Evolutionary conservation across 192 early-diverging fungal genomes (phyloP).

Genomic region (Podila epigama): DNA sequence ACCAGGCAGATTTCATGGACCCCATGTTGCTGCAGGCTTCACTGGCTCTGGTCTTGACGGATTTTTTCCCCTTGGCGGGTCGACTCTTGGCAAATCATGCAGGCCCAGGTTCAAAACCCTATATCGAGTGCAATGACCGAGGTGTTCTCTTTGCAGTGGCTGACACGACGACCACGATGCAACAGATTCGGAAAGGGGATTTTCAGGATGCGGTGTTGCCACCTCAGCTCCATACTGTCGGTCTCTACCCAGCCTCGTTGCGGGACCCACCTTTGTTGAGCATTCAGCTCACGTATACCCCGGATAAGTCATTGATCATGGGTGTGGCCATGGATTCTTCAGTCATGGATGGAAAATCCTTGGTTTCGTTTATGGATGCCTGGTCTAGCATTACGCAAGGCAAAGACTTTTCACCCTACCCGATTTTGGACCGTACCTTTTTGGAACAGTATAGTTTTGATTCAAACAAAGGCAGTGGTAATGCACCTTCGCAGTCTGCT

Average conservation of each 20-base stretch:
- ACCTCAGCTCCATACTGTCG: constrained; percentile 39
- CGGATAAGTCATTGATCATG: constrained; percentile 42
- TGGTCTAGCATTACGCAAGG: constrained; percentile 48
- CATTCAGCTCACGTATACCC: constrained; percentile 44
- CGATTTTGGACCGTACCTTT: constrained; percentile 28
- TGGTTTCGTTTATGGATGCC: constrained; percentile 44
- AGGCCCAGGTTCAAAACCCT: constrained; percentile 5
- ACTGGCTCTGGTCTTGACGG: constrained; percentile 36
- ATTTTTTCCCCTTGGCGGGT: constrained; percentile 44
- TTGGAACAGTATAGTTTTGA: constrained; percentile 17
- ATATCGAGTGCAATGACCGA: constrained; percentile 44
- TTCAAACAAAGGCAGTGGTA: background rate
- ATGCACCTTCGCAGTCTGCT: background rate
- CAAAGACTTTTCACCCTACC: constrained; percentile 41
- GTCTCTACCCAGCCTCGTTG: constrained; percentile 43
- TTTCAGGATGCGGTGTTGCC: constrained; percentile 39
- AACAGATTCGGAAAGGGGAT: constrained; percentile 23
- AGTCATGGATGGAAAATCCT: constrained; percentile 40
- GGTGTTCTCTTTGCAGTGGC: constrained; percentile 47
- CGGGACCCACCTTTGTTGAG: constrained; percentile 37
- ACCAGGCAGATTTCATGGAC: constrained; percentile 38
- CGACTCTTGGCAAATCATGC: constrained; percentile 4
- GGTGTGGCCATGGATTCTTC: constrained; percentile 44
- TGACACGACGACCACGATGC: constrained; percentile 22
- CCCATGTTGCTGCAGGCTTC: constrained; percentile 48